These are phyloP conservation scores for Chlorokybus atmophyticus DNA, from an alignment of 139 green algal genomes.

Conservation along the genomic window DNA sequence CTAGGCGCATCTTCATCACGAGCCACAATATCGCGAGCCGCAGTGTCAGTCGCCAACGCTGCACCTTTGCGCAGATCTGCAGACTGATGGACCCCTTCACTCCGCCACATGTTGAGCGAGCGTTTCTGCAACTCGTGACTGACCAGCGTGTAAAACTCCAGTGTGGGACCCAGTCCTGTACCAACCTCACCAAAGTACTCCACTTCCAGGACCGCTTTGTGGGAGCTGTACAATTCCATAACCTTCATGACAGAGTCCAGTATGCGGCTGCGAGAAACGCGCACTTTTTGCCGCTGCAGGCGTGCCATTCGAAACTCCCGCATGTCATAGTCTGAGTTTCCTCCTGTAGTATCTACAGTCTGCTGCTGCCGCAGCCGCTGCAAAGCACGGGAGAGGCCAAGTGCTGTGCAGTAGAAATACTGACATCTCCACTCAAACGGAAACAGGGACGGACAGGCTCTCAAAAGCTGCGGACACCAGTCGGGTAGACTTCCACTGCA, in stretches of 20 bases:
- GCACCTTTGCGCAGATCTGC: not conserved
- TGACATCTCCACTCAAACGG: constrained; percentile 23
- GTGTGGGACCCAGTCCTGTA: constrained; percentile 84
- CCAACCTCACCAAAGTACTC: constrained; percentile 89
- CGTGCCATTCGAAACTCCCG: constrained; percentile 59
- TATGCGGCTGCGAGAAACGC: constrained; percentile 65
- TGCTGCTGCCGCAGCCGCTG: constrained; percentile 69
- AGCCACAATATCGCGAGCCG: too few species aligned
- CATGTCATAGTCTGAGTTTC: constrained; percentile 31
- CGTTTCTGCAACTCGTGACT: constrained; percentile 72
- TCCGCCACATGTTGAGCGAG: constrained; percentile 70
- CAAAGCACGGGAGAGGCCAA: constrained; percentile 72
- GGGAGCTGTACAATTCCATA: constrained; percentile 33
- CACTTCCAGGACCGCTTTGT: constrained; percentile 53
- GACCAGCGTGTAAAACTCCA: constrained; percentile 96
- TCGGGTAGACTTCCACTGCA: constrained; percentile 63
- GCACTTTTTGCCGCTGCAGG: constrained; percentile 76
- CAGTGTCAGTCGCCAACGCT: constrained; percentile 4
- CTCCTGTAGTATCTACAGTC: constrained; percentile 32
- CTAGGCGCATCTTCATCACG: too few species aligned
- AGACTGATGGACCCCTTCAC: constrained; percentile 27
- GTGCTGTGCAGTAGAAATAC: constrained; percentile 79
- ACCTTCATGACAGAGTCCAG: constrained; percentile 76
- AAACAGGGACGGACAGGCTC: constrained; percentile 62
- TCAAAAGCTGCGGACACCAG: constrained; percentile 60